Evolutionary conservation across 345 rosid species (phyloP).

Genomic region (Linum lewisii): DNA sequence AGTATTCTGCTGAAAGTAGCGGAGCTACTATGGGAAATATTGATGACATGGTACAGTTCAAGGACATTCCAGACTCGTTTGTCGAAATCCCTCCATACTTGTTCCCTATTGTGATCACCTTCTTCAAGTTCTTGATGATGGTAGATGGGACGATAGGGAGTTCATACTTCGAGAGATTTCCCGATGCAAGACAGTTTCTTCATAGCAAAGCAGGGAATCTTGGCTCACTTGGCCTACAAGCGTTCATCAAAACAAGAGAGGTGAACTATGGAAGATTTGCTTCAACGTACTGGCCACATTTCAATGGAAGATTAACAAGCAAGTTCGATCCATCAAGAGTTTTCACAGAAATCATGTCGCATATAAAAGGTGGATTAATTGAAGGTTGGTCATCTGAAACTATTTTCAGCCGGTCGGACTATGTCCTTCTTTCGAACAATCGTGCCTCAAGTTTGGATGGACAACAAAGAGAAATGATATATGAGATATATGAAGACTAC

Average conservation of each 20-base stretch:
- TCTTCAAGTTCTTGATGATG: constrained; percentile 45
- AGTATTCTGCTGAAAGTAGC: constrained; percentile 13
- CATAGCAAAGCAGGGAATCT: constrained; percentile 14
- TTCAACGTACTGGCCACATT: constrained; percentile 43
- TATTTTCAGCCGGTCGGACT: background rate
- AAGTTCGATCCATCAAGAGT: constrained; percentile 39
- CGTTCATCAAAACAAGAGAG: constrained; percentile 34
- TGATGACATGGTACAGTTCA: constrained; percentile 26
- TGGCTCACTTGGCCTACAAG: constrained; percentile 18
- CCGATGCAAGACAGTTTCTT: constrained; percentile 20
- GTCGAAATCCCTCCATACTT: constrained; percentile 18
- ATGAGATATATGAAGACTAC: background rate
- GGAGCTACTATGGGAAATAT: constrained; percentile 19
- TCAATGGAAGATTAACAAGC: constrained; percentile 23
- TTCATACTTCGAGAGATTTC: constrained; percentile 40
- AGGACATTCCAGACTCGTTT: constrained; percentile 37
- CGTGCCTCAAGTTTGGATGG: background rate
- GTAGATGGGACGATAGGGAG: constrained; percentile 42
- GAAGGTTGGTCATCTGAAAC: background rate
- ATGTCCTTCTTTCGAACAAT: background rate
- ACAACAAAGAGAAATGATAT: background rate
- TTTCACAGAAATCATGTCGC: constrained; percentile 46
- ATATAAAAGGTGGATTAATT: background rate
- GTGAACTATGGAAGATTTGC: constrained; percentile 37
- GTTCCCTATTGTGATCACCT: constrained; percentile 47